phyloP scores from a whole-genome alignment of 768 basidiomycete genomes.

The Erythrobasidium yunnanense region DNA sequence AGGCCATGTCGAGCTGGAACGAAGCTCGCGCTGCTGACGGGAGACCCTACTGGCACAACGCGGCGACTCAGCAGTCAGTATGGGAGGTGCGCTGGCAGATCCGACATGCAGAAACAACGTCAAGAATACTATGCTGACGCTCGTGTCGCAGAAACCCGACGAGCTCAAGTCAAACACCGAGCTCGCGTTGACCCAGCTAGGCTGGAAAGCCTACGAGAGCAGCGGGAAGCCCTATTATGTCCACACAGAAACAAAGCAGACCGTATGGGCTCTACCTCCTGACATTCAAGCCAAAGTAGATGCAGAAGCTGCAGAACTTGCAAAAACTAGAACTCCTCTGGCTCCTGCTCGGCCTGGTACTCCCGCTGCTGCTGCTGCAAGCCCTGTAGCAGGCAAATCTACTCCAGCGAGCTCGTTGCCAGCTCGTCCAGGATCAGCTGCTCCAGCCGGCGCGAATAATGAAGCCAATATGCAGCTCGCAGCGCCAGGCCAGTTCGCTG shows the following conservation, averaged over 20 bases:
- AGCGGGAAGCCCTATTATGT: constrained; percentile 46
- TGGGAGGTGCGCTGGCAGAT: constrained; percentile 21
- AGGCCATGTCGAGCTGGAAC: not conserved
- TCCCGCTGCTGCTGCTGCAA: no score
- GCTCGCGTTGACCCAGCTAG: constrained; percentile 77
- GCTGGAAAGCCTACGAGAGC: constrained; percentile 94
- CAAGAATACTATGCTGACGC: not conserved
- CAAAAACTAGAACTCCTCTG: constrained; percentile 54
- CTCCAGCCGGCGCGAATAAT: constrained; percentile 37
- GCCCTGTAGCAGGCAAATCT: not conserved
- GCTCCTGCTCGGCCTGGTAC: constrained; percentile 22
- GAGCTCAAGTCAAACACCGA: constrained; percentile 88
- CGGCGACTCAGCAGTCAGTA: constrained; percentile 73
- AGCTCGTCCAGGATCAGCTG: constrained; percentile 46
- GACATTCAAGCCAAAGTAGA: constrained; percentile 50
- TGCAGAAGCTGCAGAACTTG: constrained; percentile 49
- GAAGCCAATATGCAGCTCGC: constrained; percentile 27
- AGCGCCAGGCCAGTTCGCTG: constrained; percentile 19
- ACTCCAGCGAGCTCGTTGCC: not conserved
- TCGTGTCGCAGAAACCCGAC: constrained; percentile 85
- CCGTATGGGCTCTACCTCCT: constrained; percentile 96
- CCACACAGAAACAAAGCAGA: constrained; percentile 76
- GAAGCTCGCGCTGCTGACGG: constrained; percentile 92
- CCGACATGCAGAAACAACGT: not conserved
- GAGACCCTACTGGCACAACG: constrained; percentile 97